Percentiles rank a stretch among this genome's conserved stretches.
Conservation (phyloP, 2,329 filamentous ascomycete genomes). For the Leptoxyphium fumago region DNA sequence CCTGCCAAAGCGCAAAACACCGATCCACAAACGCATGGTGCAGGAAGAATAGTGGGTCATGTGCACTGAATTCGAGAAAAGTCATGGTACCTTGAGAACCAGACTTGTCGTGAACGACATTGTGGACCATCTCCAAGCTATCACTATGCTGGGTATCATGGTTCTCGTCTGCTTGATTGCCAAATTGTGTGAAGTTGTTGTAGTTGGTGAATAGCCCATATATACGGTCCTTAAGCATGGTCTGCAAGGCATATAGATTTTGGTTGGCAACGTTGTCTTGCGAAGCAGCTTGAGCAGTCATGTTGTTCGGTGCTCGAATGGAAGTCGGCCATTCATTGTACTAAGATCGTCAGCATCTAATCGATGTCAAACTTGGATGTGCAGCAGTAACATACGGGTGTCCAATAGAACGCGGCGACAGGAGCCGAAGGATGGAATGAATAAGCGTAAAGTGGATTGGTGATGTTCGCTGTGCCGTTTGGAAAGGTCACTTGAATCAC, state of each 20-base stretch:
- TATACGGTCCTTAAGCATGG: conserved; percentile 41
- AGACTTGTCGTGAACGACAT: conserved; percentile 36
- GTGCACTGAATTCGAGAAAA: conserved; percentile 56
- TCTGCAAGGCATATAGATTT: background rate
- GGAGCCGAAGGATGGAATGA: conserved; percentile 36
- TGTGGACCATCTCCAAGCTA: conserved; percentile 39
- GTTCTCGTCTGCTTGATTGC: conserved; percentile 43
- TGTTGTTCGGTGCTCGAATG: background rate
- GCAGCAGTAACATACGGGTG: conserved; percentile 37
- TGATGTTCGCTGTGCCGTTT: conserved; percentile 18
- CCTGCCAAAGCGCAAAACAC: conserved; percentile 63
- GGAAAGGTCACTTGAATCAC: conserved; percentile 23
- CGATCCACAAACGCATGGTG: conserved; percentile 65
- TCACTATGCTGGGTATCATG: conserved; percentile 37
- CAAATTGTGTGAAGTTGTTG: conserved; percentile 51
- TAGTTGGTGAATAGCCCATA: conserved; percentile 55
- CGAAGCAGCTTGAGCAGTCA: background rate
- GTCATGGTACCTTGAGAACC: conserved; percentile 53
- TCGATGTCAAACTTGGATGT: too few species aligned
- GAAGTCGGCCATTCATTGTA: background rate
- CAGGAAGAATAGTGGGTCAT: conserved; percentile 66
- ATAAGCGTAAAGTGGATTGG: conserved; percentile 22
- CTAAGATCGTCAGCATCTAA: background rate
- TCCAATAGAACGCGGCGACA: conserved; percentile 41
- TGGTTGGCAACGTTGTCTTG: background rate